A percentile compares a stretch with the other conserved stretches of the same genome.
These are phyloP conservation scores for Metarhizium brunneum DNA, from an alignment of 2,329 filamentous ascomycete species.

Conservation along the genomic window DNA sequence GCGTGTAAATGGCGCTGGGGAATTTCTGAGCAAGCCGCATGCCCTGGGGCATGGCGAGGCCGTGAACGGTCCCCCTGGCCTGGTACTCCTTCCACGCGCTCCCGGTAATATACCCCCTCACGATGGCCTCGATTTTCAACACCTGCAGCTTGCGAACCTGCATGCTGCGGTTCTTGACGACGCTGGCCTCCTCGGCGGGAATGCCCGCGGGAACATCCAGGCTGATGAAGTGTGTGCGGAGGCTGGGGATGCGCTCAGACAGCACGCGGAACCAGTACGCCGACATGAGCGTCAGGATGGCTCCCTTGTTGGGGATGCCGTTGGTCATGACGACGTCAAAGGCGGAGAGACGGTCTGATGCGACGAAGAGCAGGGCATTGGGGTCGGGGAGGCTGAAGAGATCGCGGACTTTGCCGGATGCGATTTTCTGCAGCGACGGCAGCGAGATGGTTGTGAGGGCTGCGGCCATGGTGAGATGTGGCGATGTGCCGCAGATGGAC, in stretches of 20 bases:
- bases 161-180: slow-evolving; percentile 61
- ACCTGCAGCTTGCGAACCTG: slow-evolving; percentile 48
- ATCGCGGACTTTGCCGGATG: slow-evolving; percentile 65
- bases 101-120: slow-evolving; percentile 85
- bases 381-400: slow-evolving; percentile 61
- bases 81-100: slow-evolving; percentile 72
- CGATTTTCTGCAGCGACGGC: slow-evolving; percentile 24
- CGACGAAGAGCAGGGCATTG: slow-evolving; percentile 66
- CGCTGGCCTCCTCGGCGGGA: slow-evolving; percentile 33
- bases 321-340: slow-evolving; percentile 90
- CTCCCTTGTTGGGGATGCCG: slow-evolving; percentile 44
- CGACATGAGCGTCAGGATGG: slow-evolving; percentile 35
- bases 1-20: slow-evolving; percentile 54
- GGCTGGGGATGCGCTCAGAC: slow-evolving; percentile 31
- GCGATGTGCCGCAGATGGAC: too few relatives aligned
- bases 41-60: slow-evolving; percentile 58
- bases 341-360: slow-evolving; percentile 85
- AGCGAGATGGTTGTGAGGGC: slow-evolving; percentile 20
- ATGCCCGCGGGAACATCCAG: slow-evolving; percentile 26
- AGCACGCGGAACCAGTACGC: slow-evolving; percentile 47
- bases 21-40: slow-evolving; percentile 63
- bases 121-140: slow-evolving; percentile 25
- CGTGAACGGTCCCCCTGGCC: slow-evolving; percentile 68
- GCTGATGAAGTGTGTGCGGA: slow-evolving; percentile 44
- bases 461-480: slow-evolving; percentile 4